A percentile compares a stretch with the other conserved stretches of the same genome.
phyloP scores from a whole-genome alignment of 2,329 filamentous ascomycete species.

The Cordyceps fumosorosea region DNA sequence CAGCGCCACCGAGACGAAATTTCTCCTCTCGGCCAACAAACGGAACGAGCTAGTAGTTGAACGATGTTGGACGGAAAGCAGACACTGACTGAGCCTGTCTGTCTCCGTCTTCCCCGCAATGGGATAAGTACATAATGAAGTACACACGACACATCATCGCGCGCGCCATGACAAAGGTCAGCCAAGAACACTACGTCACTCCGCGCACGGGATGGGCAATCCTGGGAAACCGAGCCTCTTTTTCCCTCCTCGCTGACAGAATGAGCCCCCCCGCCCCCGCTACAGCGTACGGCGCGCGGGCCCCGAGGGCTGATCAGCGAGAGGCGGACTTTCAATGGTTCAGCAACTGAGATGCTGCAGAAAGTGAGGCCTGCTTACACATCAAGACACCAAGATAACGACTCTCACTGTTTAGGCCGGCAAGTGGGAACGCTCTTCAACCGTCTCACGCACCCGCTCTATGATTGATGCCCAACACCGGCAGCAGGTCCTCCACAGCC shows the following conservation, averaged over 20 bases:
- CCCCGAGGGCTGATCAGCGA: neutral
- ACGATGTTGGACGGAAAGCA: neutral
- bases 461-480: neutral
- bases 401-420: neutral
- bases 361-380: neutral
- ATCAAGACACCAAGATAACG: neutral
- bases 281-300: neutral
- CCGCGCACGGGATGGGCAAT: neutral
- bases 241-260: neutral
- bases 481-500: neutral
- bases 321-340: neutral
- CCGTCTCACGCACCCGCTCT: neutral
- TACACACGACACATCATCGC: conserved; percentile 2
- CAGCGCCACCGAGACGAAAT: too few species aligned
- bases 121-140: neutral
- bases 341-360: neutral
- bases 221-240: neutral
- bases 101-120: neutral
- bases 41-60: neutral
- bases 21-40: neutral
- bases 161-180: neutral
- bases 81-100: neutral
- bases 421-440: neutral
- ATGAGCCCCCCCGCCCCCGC: too few species aligned
- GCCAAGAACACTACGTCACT: conserved; percentile 1